Base-by-base conservation (phyloP, 805 yeast species). In the Nakazawaea sp. region DNA sequence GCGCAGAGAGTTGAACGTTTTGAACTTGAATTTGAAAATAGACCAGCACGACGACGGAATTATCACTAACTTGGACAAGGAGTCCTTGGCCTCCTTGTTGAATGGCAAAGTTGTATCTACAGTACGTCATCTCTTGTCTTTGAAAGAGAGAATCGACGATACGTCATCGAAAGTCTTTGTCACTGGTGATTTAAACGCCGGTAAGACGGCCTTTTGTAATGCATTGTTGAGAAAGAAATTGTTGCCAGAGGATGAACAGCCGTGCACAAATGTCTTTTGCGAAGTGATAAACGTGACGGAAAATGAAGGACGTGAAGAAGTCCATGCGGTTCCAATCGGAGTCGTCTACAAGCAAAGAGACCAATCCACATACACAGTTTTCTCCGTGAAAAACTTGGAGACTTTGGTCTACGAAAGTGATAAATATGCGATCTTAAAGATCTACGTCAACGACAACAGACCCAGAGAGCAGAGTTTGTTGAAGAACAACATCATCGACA, bases 111-210 rank as follows among this genome's bases (percentile, higher is more conserved):
- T 90, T 16, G 49, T 63, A 10, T 80, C 75, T 42, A 80, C 81
- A 15, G 58, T 74, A 9, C 75, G 74, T 45, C 96, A 89, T 52
- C 61, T 90, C 34, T 49, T 61, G 6, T 75, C 88, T 13, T 63
- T 94, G 43, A 77, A 78, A 45, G 92, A 81, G 34, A 72, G 99
- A 47, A 80, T 92, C 12, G 92, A 82, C 45, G 96, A 94, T 50
- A 86, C 92, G 0, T 73, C 90, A 0, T 89, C 97, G 2, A 90
- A 90, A 50, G 97, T 92, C 1, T 78, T 92, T 43, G 89, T 92
- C 27, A 94, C 98, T 2, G 99, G 99, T 35, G 99, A 92, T 56
- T 70, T 92, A 46, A 92, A 92, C 54, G 83, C 98, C 0, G 99
- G 99, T 3, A 92, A 92, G 53, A 87, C 97, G 1, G 84, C 96